Base-by-base conservation (phyloP, 352 stramenopile species). In the Thalassiosira livingstoniorum region DNA sequence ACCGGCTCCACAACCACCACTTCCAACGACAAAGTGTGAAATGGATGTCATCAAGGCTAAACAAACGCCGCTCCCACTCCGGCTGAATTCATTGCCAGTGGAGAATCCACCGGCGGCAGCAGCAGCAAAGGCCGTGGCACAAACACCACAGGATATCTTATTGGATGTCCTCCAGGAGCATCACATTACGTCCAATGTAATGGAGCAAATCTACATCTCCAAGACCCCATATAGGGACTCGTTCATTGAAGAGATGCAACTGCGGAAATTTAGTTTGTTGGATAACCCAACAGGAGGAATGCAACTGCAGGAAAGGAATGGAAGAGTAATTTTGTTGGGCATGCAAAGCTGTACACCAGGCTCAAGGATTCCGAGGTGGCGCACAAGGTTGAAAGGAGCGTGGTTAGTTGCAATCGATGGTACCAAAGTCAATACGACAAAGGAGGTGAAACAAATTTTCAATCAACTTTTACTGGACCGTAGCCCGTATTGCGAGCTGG, bases 191-290 rank as follows among this genome's bases (percentile, higher is more conserved):
- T 0, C 18, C 1, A 4, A 21, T 2, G 66, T 55, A 21, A 3
- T 83, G 0, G 2, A 15, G n/a, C 66, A 83, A 60, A 69, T 83
- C 5, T 83, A 83, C 23, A 25, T 78, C 21, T 83, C 75, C 11
- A 39, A 65, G 1, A 29, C 42, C 37, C 64, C 65, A 37, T 83
- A 78, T 31, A 27, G 65, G 27, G 57, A 53, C 0, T 55, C 75
- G 5, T 83, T 83, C 55, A 37, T 69, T 23, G 66, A 83, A 54
- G 42, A 47, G 2, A 7, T 81, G 2, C 13, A 60, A 10, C n/a
- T 81, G n/a, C 4, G n/a, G 10, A 34, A 18, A 53, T 80, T 47
- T 42, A n/a, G 32, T 47, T 18, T 21, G 4, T 18, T 5, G 1
- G 29, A 7, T 32, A 29, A 82, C 25, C 39, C 75, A 23, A 65